These are phyloP conservation scores for Suhomyces kilbournensis DNA, from an alignment of 805 yeast species.

Conservation along the genomic window DNA sequence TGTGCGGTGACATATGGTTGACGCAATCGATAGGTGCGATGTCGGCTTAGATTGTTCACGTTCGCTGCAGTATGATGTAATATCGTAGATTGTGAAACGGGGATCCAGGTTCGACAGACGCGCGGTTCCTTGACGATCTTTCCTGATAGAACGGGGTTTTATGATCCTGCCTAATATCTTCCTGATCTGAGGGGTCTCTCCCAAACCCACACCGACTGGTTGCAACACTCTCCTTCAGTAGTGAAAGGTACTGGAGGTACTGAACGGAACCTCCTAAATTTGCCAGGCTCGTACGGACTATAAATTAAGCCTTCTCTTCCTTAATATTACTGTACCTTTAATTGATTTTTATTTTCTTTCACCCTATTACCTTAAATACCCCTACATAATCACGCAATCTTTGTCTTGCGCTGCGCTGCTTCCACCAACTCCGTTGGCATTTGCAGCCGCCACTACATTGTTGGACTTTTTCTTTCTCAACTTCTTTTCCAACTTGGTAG, in stretches of 20 bases:
- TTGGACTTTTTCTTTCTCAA: conserved; percentile 24
- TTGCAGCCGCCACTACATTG: conserved; percentile 1
- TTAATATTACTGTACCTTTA: too few species aligned
- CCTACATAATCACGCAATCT: conserved; percentile 44
- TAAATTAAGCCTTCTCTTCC: too few species aligned
- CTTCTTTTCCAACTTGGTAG: conserved; percentile 27
- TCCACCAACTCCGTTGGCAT: conserved; percentile 4
- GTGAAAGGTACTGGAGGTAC: too few species aligned
- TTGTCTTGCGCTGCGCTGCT: conserved; percentile 30
- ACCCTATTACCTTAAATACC: not conserved
- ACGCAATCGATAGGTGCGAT: not conserved
- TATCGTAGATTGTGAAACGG: not conserved
- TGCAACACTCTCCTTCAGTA: too few species aligned
- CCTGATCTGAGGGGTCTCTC: too few species aligned
- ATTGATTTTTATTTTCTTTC: not conserved
- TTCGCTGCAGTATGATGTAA: not conserved
- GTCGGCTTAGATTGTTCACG: not conserved
- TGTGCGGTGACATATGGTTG: not conserved
- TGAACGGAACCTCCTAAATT: too few species aligned
- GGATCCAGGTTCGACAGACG: not conserved
- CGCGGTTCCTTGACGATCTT: not conserved
- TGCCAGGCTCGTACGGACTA: too few species aligned
- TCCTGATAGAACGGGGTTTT: not conserved
- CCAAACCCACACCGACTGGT: too few species aligned
- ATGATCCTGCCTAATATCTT: too few species aligned